These are phyloP conservation scores for Fusarium redolens DNA, from an alignment of 2,329 filamentous ascomycete species.

Conservation along the genomic window DNA sequence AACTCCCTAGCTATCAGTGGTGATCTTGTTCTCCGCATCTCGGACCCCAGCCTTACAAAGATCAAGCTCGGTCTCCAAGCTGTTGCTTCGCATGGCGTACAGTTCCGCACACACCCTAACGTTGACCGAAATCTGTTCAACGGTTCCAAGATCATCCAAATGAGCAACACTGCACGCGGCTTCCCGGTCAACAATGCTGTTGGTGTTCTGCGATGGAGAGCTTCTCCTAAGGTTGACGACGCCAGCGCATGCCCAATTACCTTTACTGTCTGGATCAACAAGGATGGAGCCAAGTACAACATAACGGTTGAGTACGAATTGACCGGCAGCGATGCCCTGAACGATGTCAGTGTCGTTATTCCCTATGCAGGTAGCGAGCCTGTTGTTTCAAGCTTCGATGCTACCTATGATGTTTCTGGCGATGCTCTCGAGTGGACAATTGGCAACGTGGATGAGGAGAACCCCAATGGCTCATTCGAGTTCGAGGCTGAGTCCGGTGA, in stretches of 20 bases:
- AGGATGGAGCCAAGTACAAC: constrained; percentile 83
- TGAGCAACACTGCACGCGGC: constrained; percentile 86
- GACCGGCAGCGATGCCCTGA: constrained; percentile 80
- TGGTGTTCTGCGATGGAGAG: constrained; percentile 92
- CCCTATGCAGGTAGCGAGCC: constrained; percentile 89
- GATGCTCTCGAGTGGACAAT: constrained; percentile 96
- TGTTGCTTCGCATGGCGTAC: constrained; percentile 82
- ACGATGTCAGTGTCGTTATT: constrained; percentile 87
- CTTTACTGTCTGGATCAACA: constrained; percentile 98
- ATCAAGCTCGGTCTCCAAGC: constrained; percentile 85
- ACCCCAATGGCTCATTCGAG: constrained; percentile 88
- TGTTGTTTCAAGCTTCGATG: constrained; percentile 90
- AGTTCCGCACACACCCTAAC: constrained; percentile 96
- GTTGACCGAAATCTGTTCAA: constrained; percentile 92
- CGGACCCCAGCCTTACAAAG: constrained; percentile 89
- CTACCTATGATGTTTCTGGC: constrained; percentile 91
- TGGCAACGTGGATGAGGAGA: constrained; percentile 84
- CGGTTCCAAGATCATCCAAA: constrained; percentile 84
- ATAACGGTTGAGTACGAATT: constrained; percentile 97
- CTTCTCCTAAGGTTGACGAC: constrained; percentile 83
- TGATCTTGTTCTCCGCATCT: constrained; percentile 90
- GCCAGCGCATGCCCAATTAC: constrained; percentile 87
- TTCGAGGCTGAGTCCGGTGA: constrained; percentile 91
- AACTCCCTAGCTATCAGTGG: constrained; percentile 91
- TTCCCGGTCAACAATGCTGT: constrained; percentile 97